Evolutionary conservation across 768 basidiomycete species (phyloP).

Genomic region (Tricholoma hemisulphureum): DNA sequence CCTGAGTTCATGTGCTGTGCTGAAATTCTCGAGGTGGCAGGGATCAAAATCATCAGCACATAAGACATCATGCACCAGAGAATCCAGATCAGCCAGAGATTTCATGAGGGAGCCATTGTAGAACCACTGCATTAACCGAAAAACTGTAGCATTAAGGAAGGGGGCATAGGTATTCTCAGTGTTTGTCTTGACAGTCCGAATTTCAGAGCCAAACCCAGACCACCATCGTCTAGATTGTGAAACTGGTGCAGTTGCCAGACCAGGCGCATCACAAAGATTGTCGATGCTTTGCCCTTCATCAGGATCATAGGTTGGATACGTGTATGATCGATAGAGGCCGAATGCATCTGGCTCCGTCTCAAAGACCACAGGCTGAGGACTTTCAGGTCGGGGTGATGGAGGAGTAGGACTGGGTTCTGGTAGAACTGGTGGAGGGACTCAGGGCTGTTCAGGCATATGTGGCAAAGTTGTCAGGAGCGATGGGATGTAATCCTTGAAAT

Average conservation of each 20-base stretch:
- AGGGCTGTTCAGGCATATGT: neutral
- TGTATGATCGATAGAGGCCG: constrained; percentile 22
- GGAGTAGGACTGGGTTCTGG: neutral
- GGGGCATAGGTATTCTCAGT: neutral
- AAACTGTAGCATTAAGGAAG: constrained; percentile 2
- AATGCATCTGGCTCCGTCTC: constrained; percentile 18
- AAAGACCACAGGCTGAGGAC: constrained; percentile 2
- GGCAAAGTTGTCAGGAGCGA: neutral
- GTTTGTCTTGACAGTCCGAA: neutral
- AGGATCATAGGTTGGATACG: constrained; percentile 16
- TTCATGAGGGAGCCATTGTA: neutral
- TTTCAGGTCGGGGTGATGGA: neutral
- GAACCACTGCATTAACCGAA: neutral
- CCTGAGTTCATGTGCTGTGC: neutral
- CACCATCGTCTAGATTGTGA: neutral
- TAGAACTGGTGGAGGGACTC: neutral
- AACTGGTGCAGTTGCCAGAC: neutral
- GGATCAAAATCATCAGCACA: neutral
- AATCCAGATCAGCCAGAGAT: constrained; percentile 1
- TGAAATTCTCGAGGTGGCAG: neutral
- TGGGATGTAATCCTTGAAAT: constrained; percentile 1
- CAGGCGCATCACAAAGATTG: constrained; percentile 15
- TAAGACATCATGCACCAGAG: neutral
- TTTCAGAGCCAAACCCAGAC: constrained; percentile 1
- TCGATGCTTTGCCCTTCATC: constrained; percentile 14